Conservation (phyloP, 1,284 basidiomycete species). For the Trametes hirsuta region DNA sequence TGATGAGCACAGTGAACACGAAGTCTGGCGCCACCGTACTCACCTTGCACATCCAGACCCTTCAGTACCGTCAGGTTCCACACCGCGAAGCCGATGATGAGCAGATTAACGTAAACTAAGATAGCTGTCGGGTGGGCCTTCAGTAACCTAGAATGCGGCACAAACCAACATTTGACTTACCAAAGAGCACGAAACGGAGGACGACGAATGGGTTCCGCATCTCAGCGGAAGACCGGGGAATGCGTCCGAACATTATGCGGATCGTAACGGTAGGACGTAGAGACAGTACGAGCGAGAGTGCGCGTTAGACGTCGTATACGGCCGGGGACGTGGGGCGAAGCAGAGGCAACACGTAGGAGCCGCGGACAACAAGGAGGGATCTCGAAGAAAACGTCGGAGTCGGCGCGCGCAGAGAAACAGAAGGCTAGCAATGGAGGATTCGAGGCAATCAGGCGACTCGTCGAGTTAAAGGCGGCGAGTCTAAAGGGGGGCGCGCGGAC, state of each 20-base stretch:
- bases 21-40: conserved; percentile 32
- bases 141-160: background rate
- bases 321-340: background rate
- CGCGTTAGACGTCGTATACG: conserved; percentile 13
- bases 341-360: conserved; percentile 2
- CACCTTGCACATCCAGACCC: conserved; percentile 35
- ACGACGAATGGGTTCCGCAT: conserved; percentile 52
- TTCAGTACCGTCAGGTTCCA: conserved; percentile 55
- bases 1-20: background rate
- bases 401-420: background rate
- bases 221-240: conserved; percentile 2
- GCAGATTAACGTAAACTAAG: conserved; percentile 52
- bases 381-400: conserved; percentile 12
- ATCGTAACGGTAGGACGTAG: conserved; percentile 8
- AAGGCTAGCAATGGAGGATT: background rate
- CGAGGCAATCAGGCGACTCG: conserved; percentile 4
- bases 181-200: conserved; percentile 57
- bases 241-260: conserved; percentile 19
- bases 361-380: conserved; percentile 13
- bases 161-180: conserved; percentile 42
- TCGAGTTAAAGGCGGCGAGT: conserved; percentile 13
- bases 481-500: conserved; percentile 1
- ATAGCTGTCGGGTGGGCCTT: conserved; percentile 43
- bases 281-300: conserved; percentile 8
- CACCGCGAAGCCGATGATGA: conserved; percentile 56